Conservation (phyloP, 805 yeast species). For the Pichia phayaonensis region DNA sequence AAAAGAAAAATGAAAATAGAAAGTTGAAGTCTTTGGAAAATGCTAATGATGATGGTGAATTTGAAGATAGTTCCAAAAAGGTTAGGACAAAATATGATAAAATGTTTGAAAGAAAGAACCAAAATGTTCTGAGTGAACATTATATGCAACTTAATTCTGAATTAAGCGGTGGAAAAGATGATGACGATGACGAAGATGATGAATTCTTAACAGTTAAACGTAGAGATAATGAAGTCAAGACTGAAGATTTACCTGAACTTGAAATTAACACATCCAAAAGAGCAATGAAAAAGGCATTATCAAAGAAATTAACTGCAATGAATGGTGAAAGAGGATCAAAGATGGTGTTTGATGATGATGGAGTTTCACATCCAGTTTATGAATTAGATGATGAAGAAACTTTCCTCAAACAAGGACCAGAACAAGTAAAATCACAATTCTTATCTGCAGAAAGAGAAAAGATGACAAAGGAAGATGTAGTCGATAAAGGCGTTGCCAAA, state of each 20-base stretch:
- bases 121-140: constrained; percentile 84
- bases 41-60: constrained; percentile 58
- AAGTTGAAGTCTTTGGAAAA: constrained; percentile 51
- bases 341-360: constrained; percentile 88
- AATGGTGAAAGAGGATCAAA: constrained; percentile 57
- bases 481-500: constrained; percentile 71
- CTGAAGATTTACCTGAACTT: constrained; percentile 57
- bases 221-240: constrained; percentile 60
- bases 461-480: constrained; percentile 66
- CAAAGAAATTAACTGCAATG: constrained; percentile 66
- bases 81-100: constrained; percentile 86
- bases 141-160: constrained; percentile 64
- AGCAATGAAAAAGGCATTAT: constrained; percentile 74
- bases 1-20: constrained; percentile 74
- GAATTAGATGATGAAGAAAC: constrained; percentile 88
- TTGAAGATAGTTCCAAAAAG: constrained; percentile 34
- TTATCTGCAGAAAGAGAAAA: constrained; percentile 56
- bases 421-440: constrained; percentile 52
- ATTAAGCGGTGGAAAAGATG: constrained; percentile 19
- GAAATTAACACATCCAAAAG: constrained; percentile 63
- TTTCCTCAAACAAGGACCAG: constrained; percentile 61
- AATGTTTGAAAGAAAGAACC: constrained; percentile 93
- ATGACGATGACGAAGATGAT: constrained; percentile 46
- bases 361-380: constrained; percentile 82
- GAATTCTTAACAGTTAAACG: constrained; percentile 82